Evolutionary conservation across 352 stramenopile species (phyloP), one percentile per base, ranked within the genome.

Genomic region (Phytophthora kernoviae): DNA sequence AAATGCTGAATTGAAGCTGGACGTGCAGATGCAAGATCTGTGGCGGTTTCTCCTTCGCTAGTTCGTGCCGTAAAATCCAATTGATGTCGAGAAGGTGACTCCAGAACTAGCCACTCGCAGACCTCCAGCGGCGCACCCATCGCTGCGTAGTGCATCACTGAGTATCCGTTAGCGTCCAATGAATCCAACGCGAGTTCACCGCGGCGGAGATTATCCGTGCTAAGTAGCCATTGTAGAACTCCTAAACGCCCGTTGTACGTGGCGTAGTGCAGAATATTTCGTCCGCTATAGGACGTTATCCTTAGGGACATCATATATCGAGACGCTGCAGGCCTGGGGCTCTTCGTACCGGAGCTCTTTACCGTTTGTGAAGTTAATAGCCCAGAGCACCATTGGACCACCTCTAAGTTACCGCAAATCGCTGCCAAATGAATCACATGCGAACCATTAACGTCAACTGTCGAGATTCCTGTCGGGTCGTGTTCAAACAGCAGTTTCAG

Each of bases 251-350:
- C 75, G 21, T 91, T 91, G 66, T 84, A 88, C 5, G 79, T 72
- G 5, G 81, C 81, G 39, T 91, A 91, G 33, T 91, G 81, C 20
- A 91, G 76, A 45, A 85, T 65, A 27, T 80, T 90, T 0, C 81
- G 73, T 18, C 79, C 79, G 21, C 77, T 85, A 20, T 86, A 83
- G 1, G 81, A 87, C 12, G 79, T 79, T 52, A 84, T 76, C 1
- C 64, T 60, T 50, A 90, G 68, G 15, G 62, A 41, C 5, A 73
- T 15, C 9, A 73, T 22, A 34, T 60, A 61, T 17, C 34, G 14
- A 36, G 58, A 34, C 15, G 41, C 33, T 2, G 24, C 12, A 1
- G 40, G 9, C 20, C 24, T 54, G 6, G 49, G 32, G 4, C 49
- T 44, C 21, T 39, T 54, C 22, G 49, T 10, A 42, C 7, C 21